These are phyloP conservation scores for Lecanoromycetidae sp. DNA, from an alignment of 2,329 filamentous ascomycete species.

Conservation along the genomic window DNA sequence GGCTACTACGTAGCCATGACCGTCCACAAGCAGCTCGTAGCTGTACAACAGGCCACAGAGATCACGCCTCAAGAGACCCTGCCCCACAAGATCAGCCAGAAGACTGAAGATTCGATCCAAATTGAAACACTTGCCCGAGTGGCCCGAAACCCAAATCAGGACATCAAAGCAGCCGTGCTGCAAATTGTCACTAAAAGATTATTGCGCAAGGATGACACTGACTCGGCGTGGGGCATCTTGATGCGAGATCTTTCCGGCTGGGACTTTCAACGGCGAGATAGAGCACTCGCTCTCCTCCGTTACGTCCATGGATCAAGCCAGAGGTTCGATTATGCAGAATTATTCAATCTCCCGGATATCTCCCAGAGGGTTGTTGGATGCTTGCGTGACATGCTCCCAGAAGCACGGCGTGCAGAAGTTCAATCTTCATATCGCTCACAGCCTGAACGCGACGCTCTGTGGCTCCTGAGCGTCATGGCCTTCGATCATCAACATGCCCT, in stretches of 20 bases:
- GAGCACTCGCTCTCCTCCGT: slow-evolving; percentile 32
- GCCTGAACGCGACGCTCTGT: slow-evolving; percentile 32
- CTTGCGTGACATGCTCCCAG: slow-evolving; percentile 30
- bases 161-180: too few relatives aligned
- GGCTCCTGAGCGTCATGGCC: slow-evolving; percentile 48
- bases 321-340: slow-evolving; percentile 10
- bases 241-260: slow-evolving; percentile 31
- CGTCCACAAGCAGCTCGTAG: slow-evolving; percentile 38
- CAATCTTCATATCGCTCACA: slow-evolving; percentile 24
- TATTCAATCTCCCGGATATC: slow-evolving; percentile 20
- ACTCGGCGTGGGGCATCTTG: slow-evolving; percentile 29
- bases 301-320: slow-evolving; percentile 28
- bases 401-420: slow-evolving; percentile 12
- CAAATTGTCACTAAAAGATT: slow-evolving; percentile 36
- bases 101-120: slow-evolving; percentile 59
- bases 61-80: slow-evolving; percentile 54
- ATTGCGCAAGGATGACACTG: slow-evolving; percentile 24
- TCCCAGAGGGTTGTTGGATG: slow-evolving; percentile 32
- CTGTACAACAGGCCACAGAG: slow-evolving; percentile 52
- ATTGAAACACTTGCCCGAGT: slow-evolving; percentile 55
- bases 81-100: slow-evolving; percentile 61
- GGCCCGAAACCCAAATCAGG: slow-evolving; percentile 57
- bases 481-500: slow-evolving; percentile 34
- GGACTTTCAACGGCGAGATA: slow-evolving; percentile 27
- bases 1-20: slow-evolving; percentile 6